Evolutionary conservation across 257 asterid genomes (phyloP).

Genomic region (Nicotiana benthamiana): DNA sequence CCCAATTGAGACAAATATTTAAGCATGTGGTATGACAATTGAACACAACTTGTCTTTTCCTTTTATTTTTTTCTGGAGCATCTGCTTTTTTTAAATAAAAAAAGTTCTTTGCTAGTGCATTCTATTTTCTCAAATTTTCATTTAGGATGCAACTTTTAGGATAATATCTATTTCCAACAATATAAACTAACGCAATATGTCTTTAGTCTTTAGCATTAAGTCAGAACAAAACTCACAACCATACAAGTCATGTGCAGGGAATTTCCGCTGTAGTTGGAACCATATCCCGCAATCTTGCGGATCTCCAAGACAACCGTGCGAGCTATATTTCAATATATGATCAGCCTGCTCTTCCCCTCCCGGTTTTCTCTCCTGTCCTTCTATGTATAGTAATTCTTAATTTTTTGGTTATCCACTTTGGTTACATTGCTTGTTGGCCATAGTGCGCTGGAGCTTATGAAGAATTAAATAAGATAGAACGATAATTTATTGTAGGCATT

Average conservation of each 20-base stretch:
- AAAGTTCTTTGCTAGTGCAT: neutral
- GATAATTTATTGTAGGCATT: neutral
- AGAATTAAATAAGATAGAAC: neutral
- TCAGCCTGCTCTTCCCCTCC: conserved; percentile 65
- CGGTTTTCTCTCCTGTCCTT: conserved; percentile 31
- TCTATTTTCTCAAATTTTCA: neutral
- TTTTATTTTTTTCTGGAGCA: neutral
- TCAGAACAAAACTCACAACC: neutral
- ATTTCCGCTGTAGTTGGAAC: conserved; percentile 98
- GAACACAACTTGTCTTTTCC: conserved; percentile 1
- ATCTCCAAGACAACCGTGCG: conserved; percentile 86
- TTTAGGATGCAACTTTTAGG: neutral
- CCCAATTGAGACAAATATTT: conserved; percentile 93
- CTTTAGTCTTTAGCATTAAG: neutral
- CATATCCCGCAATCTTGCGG: conserved; percentile 88
- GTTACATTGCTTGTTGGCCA: neutral
- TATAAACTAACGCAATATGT: neutral
- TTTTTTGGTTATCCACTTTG: neutral
- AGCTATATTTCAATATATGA: conserved; percentile 92
- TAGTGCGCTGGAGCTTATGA: neutral
- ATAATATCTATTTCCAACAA: neutral
- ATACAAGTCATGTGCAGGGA: conserved; percentile 47
- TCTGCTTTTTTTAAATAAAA: too few relatives aligned
- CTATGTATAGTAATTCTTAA: too few relatives aligned
- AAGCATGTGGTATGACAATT: conserved; percentile 85